Percentiles rank a stretch among this genome's conserved stretches.
phyloP scores from a whole-genome alignment of 164 flowering plant genomes.

The Kalanchoe fedtschenkoi region DNA sequence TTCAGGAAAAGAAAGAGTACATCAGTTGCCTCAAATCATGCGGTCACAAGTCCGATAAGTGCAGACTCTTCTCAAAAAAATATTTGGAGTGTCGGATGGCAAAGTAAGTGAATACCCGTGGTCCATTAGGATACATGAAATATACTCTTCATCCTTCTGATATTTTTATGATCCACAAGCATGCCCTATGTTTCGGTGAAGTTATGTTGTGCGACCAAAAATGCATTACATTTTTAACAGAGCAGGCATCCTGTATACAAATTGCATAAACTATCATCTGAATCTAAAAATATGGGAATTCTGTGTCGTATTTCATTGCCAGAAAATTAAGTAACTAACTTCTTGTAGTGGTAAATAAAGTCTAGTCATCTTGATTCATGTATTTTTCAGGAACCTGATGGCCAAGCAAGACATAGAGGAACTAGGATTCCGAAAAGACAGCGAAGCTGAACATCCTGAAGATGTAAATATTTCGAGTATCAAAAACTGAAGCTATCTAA shows the following conservation, averaged over 20 bases:
- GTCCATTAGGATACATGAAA: no score
- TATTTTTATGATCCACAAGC: no score
- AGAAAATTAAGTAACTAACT: neutral
- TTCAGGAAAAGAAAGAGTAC: slow-evolving; percentile 85
- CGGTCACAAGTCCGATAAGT: slow-evolving; percentile 66
- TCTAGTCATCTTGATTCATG: neutral
- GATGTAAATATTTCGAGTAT: slow-evolving; percentile 16
- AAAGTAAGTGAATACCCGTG: slow-evolving; percentile 59
- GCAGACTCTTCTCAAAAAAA: slow-evolving; percentile 65
- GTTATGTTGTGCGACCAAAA: no score
- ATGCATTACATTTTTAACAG: neutral
- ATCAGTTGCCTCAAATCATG: slow-evolving; percentile 62
- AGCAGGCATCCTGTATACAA: neutral
- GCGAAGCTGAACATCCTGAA: slow-evolving; percentile 17
- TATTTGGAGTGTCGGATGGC: slow-evolving; percentile 90
- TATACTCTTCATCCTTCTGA: neutral
- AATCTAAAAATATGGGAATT: neutral
- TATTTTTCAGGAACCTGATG: slow-evolving; percentile 71
- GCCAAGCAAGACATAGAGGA: slow-evolving; percentile 84
- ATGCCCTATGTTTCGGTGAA: no score
- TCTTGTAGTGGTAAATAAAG: neutral
- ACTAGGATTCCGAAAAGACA: slow-evolving; percentile 52
- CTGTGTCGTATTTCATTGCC: no score
- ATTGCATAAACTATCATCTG: neutral
- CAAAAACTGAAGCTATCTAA: slow-evolving; percentile 7